Conservation (phyloP, 2,329 filamentous ascomycete genomes). For the Aspergillus sp. region DNA sequence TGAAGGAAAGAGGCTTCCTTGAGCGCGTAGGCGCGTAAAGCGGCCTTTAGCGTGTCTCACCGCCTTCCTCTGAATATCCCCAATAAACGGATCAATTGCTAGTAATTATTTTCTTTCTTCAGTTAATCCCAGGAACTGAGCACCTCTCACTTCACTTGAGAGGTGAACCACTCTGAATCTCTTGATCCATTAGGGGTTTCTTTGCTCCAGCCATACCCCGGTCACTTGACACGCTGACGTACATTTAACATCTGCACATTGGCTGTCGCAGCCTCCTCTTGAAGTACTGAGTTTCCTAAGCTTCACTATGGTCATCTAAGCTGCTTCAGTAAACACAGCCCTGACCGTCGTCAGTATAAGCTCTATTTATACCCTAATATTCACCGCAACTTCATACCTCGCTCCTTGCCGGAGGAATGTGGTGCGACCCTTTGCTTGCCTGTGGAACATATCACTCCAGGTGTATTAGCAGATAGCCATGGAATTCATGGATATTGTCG, state of each 20-base stretch:
- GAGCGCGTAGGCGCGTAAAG: slow-evolving; percentile 1
- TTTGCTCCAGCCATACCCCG: not conserved
- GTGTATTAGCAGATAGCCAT: slow-evolving; percentile 24
- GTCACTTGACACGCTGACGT: not conserved
- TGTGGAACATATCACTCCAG: slow-evolving; percentile 8
- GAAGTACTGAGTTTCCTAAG: slow-evolving; percentile 4
- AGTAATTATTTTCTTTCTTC: slow-evolving; percentile 12
- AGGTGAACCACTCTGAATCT: not conserved
- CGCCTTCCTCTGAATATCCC: slow-evolving; percentile 18
- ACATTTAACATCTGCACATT: not conserved
- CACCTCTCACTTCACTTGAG: not conserved
- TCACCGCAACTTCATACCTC: not conserved
- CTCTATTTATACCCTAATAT: not conserved
- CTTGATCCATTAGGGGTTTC: not conserved
- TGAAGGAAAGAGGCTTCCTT: not conserved
- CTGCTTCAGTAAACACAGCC: not conserved
- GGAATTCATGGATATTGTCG: slow-evolving; percentile 44
- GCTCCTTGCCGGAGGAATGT: slow-evolving; percentile 17
- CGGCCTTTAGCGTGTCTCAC: slow-evolving; percentile 9
- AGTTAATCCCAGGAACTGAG: not conserved
- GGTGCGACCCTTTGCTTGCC: slow-evolving; percentile 10
- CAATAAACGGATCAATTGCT: slow-evolving; percentile 5
- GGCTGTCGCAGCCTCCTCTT: slow-evolving; percentile 1
- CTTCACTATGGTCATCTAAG: slow-evolving; percentile 17
- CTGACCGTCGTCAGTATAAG: not conserved